phyloP scores from a whole-genome alignment of 1,284 basidiomycete species.

The Sutorius eximius region DNA sequence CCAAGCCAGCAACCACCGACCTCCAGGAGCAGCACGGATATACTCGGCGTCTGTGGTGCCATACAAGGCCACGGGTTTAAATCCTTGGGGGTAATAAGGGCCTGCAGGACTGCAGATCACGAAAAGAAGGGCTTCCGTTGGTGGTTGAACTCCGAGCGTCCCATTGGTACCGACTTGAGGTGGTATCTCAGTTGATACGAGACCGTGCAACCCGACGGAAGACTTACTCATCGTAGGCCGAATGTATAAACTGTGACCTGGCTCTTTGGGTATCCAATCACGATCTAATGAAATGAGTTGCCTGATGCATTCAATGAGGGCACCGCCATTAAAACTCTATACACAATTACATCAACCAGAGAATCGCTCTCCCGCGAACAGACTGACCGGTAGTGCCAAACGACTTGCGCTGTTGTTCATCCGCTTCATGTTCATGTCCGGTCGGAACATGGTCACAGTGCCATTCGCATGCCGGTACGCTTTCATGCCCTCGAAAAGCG shows the following conservation, averaged over 20 bases:
- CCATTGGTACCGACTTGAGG: constrained; percentile 84
- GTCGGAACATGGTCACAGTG: constrained; percentile 87
- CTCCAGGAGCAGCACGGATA: constrained; percentile 88
- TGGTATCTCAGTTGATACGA: constrained; percentile 1
- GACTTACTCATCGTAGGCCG: constrained; percentile 74
- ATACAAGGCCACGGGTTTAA: constrained; percentile 93
- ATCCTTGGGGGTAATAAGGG: constrained; percentile 93
- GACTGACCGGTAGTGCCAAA: constrained; percentile 72
- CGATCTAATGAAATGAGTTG: constrained; percentile 85
- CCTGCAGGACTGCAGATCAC: constrained; percentile 94
- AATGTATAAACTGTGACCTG: constrained; percentile 91
- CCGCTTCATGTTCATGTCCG: constrained; percentile 97
- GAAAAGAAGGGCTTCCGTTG: constrained; percentile 87
- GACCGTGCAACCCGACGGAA: not conserved
- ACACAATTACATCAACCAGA: constrained; percentile 4
- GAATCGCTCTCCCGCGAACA: not conserved
- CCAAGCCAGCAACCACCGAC: constrained; percentile 41
- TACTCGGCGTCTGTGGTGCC: constrained; percentile 79
- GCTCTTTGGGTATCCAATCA: constrained; percentile 89
- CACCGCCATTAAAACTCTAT: constrained; percentile 81
- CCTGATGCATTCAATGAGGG: constrained; percentile 84
- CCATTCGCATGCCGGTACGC: constrained; percentile 85
- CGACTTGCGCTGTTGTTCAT: constrained; percentile 80
- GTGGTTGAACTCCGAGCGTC: constrained; percentile 86
- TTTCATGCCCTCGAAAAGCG: constrained; percentile 95